Percentiles rank a stretch among this genome's conserved stretches.
Conservation (phyloP, 2,329 filamentous ascomycete genomes). For the Lecanosticta acicola region DNA sequence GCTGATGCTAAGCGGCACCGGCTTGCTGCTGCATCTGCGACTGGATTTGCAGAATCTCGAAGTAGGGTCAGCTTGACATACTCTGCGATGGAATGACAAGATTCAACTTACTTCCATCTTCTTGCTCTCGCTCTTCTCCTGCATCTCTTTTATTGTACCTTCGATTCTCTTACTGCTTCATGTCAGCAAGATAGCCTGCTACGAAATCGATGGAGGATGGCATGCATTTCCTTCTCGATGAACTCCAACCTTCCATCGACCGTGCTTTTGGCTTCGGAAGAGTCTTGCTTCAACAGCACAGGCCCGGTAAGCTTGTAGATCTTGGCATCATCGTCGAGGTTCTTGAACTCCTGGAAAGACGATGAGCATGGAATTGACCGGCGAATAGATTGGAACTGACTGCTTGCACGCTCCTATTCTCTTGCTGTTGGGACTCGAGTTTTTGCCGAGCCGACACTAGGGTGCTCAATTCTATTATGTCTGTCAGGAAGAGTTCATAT, state of each 20-base stretch:
- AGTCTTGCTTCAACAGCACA: conserved; percentile 90
- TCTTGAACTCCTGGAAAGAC: conserved; percentile 65
- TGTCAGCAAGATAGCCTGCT: not conserved
- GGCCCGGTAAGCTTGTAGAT: conserved; percentile 97
- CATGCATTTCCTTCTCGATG: conserved; percentile 85
- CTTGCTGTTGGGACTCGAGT: conserved; percentile 88
- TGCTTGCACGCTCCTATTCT: conserved; percentile 83
- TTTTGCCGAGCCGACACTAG: conserved; percentile 77
- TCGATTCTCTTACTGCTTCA: conserved; percentile 58
- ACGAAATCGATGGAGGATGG: not conserved
- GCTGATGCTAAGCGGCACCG: not conserved
- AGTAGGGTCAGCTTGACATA: conserved; percentile 5
- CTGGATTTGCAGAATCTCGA: conserved; percentile 43
- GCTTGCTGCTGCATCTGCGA: conserved; percentile 35
- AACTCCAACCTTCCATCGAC: conserved; percentile 88
- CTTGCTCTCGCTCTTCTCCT: conserved; percentile 60
- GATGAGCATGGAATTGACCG: not conserved
- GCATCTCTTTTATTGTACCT: conserved; percentile 57
- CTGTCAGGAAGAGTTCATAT: not conserved
- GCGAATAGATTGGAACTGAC: conserved; percentile 41
- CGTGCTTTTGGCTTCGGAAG: conserved; percentile 79
- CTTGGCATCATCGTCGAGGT: conserved; percentile 71
- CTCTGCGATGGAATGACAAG: not conserved
- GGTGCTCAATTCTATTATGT: conserved; percentile 64
- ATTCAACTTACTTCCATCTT: conserved; percentile 58